Evolutionary conservation across 306 rosid species (phyloP).

Genomic region (Casuarina equisetifolia): DNA sequence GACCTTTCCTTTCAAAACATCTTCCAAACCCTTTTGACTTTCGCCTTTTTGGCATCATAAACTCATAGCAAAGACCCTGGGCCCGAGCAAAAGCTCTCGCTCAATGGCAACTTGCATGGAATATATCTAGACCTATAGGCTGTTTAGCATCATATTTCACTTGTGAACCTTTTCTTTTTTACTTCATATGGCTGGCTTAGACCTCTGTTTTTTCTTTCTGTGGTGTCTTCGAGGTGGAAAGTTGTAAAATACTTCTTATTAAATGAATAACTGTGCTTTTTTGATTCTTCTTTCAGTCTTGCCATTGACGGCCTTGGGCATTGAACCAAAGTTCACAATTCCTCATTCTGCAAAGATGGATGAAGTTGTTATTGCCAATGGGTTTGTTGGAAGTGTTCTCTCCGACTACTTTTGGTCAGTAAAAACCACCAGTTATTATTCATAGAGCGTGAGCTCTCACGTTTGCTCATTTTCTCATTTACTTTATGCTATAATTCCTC

Average conservation of each 20-base stretch:
- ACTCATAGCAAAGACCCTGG: background rate
- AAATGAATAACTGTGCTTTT: slow-evolving; percentile 4
- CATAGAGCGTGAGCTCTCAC: slow-evolving; percentile 3
- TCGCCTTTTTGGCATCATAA: background rate
- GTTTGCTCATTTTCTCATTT: slow-evolving; percentile 9
- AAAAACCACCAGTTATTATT: slow-evolving; percentile 10
- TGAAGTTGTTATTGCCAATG: slow-evolving; percentile 92
- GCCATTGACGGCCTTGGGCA: slow-evolving; percentile 93
- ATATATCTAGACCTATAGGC: background rate
- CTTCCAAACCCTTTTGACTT: background rate
- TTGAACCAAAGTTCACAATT: slow-evolving; percentile 86
- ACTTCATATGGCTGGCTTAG: background rate
- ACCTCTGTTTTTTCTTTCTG: background rate
- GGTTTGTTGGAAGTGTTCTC: slow-evolving; percentile 91
- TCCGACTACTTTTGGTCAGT: slow-evolving; percentile 92
- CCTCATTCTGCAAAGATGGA: slow-evolving; percentile 79
- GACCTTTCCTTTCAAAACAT: background rate
- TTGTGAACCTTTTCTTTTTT: background rate
- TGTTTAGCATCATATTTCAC: background rate
- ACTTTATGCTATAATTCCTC: slow-evolving; percentile 27
- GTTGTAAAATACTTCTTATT: background rate
- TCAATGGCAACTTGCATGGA: background rate
- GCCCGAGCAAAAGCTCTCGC: slow-evolving; percentile 14
- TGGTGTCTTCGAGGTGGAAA: background rate
- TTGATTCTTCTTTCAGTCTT: slow-evolving; percentile 53